Evolutionary conservation across 139 green algal species (phyloP).

Genomic region (Parachlorella kessleri): DNA sequence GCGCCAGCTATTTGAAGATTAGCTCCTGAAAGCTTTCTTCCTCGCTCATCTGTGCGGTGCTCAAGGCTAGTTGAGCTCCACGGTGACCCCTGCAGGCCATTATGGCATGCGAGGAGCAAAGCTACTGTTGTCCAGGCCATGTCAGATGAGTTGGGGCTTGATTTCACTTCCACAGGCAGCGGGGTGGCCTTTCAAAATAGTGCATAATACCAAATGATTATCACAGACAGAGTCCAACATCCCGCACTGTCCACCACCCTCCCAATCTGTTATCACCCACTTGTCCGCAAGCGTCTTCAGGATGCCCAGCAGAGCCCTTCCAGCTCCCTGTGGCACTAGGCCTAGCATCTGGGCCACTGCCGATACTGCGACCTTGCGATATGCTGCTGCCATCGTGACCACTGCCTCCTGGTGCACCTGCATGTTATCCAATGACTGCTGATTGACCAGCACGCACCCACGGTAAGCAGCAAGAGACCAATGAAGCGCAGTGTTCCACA

Average conservation of each 20-base stretch:
- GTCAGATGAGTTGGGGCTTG: too few relatives aligned
- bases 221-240: neutral
- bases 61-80: neutral
- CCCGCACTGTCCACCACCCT: neutral
- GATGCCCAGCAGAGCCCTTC: slow-evolving; percentile 2
- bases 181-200: too few relatives aligned
- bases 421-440: too few relatives aligned
- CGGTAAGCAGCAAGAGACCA: too few relatives aligned
- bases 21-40: neutral
- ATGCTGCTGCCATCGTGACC: too few relatives aligned
- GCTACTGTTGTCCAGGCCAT: neutral
- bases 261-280: neutral
- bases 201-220: neutral
- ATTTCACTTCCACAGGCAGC: too few relatives aligned
- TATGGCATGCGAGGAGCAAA: too few relatives aligned
- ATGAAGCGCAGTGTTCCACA: neutral
- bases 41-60: slow-evolving; percentile 6
- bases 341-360: neutral
- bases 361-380: neutral
- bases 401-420: too few relatives aligned
- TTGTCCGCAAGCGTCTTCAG: slow-evolving; percentile 19
- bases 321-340: neutral
- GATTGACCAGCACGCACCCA: too few relatives aligned
- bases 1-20: slow-evolving; percentile 19
- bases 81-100: slow-evolving; percentile 9